Conservation (phyloP, 2,329 filamentous ascomycete genomes). For the Tolypocladium nubicola region DNA sequence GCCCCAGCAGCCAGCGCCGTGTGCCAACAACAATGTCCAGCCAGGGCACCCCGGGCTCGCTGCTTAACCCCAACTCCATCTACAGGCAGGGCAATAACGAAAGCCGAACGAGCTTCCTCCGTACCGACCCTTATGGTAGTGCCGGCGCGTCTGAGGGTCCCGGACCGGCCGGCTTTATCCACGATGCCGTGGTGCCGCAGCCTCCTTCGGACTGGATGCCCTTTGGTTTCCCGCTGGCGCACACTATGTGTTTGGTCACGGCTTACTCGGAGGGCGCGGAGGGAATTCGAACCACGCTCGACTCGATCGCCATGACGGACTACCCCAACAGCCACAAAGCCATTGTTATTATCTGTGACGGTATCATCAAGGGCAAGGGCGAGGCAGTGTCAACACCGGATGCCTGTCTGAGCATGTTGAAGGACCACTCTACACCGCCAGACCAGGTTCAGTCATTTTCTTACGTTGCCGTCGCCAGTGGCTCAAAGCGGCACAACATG, state of each 20-base stretch:
- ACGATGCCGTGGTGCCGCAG: slow-evolving; percentile 90
- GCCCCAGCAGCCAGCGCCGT: slow-evolving; percentile 30
- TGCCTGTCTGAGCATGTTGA: slow-evolving; percentile 86
- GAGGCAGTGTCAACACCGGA: slow-evolving; percentile 83
- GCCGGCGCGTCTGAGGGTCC: slow-evolving; percentile 54
- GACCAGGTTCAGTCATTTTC: slow-evolving; percentile 85
- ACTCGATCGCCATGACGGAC: slow-evolving; percentile 94
- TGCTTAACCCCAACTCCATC: slow-evolving; percentile 60
- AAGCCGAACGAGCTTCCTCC: slow-evolving; percentile 55
- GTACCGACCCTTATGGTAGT: slow-evolving; percentile 42
- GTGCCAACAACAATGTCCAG: slow-evolving; percentile 91
- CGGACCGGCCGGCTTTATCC: slow-evolving; percentile 88
- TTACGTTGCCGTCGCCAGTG: slow-evolving; percentile 91
- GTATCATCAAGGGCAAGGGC: slow-evolving; percentile 92
- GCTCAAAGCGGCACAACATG: slow-evolving; percentile 98
- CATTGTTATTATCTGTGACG: slow-evolving; percentile 92
- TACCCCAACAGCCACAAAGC: slow-evolving; percentile 99
- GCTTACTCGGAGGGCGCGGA: slow-evolving; percentile 94
- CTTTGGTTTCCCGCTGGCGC: slow-evolving; percentile 88
- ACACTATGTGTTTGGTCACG: slow-evolving; percentile 89
- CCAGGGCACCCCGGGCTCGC: slow-evolving; percentile 63
- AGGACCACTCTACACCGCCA: slow-evolving; percentile 68
- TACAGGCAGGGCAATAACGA: slow-evolving; percentile 60
- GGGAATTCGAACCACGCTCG: slow-evolving; percentile 83
- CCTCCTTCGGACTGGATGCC: slow-evolving; percentile 96